phyloP scores from a whole-genome alignment of 129 eudicot species.

The Dittrichia graveolens region DNA sequence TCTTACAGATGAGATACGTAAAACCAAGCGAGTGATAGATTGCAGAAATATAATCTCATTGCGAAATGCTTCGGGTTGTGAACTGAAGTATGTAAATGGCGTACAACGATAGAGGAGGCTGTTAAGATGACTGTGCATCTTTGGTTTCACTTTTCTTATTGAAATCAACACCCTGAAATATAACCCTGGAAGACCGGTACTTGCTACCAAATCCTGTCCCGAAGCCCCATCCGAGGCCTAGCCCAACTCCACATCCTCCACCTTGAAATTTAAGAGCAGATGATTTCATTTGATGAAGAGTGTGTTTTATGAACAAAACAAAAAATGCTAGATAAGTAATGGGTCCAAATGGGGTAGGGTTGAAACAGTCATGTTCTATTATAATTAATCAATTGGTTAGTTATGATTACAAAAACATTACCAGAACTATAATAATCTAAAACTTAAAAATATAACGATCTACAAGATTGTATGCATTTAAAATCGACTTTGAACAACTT shows the following conservation, averaged over 20 bases:
- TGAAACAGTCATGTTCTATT: background rate
- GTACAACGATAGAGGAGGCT: background rate
- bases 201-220: slow-evolving; percentile 77
- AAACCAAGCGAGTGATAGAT: background rate
- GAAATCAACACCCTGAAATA: slow-evolving; percentile 70
- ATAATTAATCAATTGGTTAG: background rate
- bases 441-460: background rate
- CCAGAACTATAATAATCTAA: background rate
- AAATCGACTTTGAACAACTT: background rate
- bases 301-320: background rate
- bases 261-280: slow-evolving; percentile 48
- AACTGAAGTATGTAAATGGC: background rate
- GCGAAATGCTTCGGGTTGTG: background rate
- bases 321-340: background rate
- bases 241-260: slow-evolving; percentile 91
- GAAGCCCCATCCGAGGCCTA: slow-evolving; percentile 96
- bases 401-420: background rate
- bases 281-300: background rate
- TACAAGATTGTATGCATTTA: background rate
- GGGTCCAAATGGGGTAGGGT: background rate
- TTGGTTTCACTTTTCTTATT: slow-evolving; percentile 31
- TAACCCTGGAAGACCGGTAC: slow-evolving; percentile 60
- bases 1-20: background rate
- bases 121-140: slow-evolving; percentile 41
- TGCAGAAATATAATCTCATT: slow-evolving; percentile 10